Evolutionary conservation across 495 filamentous ascomycete species (phyloP).

Genomic region (Ramalina intermedia): DNA sequence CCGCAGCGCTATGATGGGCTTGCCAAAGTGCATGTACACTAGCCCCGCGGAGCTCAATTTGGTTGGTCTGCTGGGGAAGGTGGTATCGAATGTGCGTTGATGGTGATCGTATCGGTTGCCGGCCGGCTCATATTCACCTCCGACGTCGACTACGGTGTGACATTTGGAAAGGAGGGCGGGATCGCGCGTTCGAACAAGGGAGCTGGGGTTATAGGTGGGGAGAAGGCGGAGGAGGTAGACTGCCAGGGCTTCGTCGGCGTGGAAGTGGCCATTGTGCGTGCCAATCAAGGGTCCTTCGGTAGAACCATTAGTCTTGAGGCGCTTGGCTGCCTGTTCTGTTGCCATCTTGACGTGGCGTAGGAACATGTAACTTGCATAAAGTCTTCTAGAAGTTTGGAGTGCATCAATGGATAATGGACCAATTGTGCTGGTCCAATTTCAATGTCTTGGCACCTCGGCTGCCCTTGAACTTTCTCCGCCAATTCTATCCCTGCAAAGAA

Average conservation of each 20-base stretch:
- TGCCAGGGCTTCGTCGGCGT: constrained; percentile 97
- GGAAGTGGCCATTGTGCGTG: constrained; percentile 94
- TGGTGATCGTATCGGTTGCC: constrained; percentile 87
- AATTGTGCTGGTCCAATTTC: not conserved
- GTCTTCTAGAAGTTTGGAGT: not conserved
- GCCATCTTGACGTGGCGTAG: constrained; percentile 40
- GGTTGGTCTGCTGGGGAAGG: constrained; percentile 60
- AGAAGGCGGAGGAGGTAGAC: constrained; percentile 88
- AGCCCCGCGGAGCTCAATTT: constrained; percentile 88
- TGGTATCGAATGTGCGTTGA: constrained; percentile 77
- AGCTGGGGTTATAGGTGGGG: constrained; percentile 58
- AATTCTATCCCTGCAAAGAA: no score
- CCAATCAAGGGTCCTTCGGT: constrained; percentile 53
- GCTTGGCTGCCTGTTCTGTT: constrained; percentile 49
- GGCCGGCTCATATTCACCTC: constrained; percentile 70
- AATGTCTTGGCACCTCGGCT: no score
- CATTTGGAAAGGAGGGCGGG: constrained; percentile 62
- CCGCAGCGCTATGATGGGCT: constrained; percentile 57
- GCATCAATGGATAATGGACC: not conserved
- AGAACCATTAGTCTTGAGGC: constrained; percentile 38
- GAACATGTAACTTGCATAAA: constrained; percentile 10
- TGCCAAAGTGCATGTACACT: constrained; percentile 91
- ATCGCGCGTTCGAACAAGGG: constrained; percentile 80
- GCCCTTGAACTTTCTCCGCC: no score
- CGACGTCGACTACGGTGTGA: constrained; percentile 91